Conservation (phyloP, 495 filamentous ascomycete species). For the Glarea lozoyensis region DNA sequence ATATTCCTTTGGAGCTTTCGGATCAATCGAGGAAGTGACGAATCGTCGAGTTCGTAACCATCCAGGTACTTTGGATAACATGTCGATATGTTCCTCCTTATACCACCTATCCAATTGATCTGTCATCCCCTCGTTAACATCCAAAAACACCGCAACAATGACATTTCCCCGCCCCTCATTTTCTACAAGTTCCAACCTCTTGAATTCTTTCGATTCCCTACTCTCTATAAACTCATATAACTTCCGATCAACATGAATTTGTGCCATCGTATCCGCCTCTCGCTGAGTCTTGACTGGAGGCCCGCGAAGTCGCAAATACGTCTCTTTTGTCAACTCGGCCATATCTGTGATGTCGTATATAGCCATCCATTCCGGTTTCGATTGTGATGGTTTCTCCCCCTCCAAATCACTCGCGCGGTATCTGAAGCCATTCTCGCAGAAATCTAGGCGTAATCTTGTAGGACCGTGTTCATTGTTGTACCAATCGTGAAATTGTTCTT, state of each 20-base stretch:
- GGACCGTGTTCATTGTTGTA: conserved; percentile 88
- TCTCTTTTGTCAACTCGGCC: conserved; percentile 52
- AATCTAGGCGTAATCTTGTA: conserved; percentile 61
- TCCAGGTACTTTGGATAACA: conserved; percentile 63
- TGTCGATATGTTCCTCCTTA: conserved; percentile 58
- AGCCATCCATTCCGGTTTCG: conserved; percentile 61
- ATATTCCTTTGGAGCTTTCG: conserved; percentile 41
- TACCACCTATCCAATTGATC: conserved; percentile 59
- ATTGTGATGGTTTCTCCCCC: conserved; percentile 7
- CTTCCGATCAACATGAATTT: conserved; percentile 61
- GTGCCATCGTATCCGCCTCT: conserved; percentile 65
- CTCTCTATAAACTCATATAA: conserved; percentile 56
- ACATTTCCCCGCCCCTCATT: conserved; percentile 51
- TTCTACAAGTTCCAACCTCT: conserved; percentile 50
- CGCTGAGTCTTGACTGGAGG: conserved; percentile 57
- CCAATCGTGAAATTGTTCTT: conserved; percentile 76
- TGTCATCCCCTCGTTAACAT: conserved; percentile 42
- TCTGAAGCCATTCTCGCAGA: conserved; percentile 66
- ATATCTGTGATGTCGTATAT: conserved; percentile 74
- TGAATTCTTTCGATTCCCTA: conserved; percentile 42
- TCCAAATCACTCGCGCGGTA: conserved; percentile 56
- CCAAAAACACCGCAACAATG: conserved; percentile 51
- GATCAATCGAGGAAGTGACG: conserved; percentile 46
- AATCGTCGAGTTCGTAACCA: conserved; percentile 65
- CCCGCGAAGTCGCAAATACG: conserved; percentile 58